Conservation (phyloP, 1,139 yeast species). For the Entelexis paramagnoliae region DNA sequence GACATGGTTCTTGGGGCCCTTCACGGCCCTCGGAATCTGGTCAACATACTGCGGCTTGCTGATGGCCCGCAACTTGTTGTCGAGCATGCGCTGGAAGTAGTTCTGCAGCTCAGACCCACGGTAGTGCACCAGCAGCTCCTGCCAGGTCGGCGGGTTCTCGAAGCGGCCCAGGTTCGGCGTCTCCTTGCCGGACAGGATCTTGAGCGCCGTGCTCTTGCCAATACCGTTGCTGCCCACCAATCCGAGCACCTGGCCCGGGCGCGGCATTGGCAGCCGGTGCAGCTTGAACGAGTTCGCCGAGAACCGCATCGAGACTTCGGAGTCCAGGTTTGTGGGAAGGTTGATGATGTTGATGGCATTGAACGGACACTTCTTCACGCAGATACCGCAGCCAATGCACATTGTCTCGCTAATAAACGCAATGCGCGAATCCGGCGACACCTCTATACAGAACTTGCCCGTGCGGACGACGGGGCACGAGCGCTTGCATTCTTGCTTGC, state of each 20-base stretch:
- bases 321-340: conserved; percentile 86
- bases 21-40: conserved; percentile 89
- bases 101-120: conserved; percentile 97
- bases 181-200: conserved; percentile 95
- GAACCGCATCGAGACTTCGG: conserved; percentile 90
- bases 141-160: conserved; percentile 97
- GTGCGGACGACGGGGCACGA: conserved; percentile 97
- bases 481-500: conserved; percentile 95
- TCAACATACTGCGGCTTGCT: conserved; percentile 98
- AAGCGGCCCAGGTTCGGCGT: conserved; percentile 90
- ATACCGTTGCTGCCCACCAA: conserved; percentile 98
- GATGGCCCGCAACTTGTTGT: conserved; percentile 86
- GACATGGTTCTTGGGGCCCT: conserved; percentile 79
- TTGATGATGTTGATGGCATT: conserved; percentile 93
- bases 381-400: conserved; percentile 99
- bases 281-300: conserved; percentile 95
- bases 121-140: conserved; percentile 77
- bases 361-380: conserved; percentile 96
- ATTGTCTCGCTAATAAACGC: conserved; percentile 91
- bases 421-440: conserved; percentile 77
- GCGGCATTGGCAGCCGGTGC: conserved; percentile 94
- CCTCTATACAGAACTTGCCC: conserved; percentile 96
- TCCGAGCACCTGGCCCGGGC: conserved; percentile 98
- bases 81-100: conserved; percentile 85
- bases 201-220: conserved; percentile 96